Conservation (phyloP, 371 early-diverging fungal genomes). For the Saksenaea oblongispora region DNA sequence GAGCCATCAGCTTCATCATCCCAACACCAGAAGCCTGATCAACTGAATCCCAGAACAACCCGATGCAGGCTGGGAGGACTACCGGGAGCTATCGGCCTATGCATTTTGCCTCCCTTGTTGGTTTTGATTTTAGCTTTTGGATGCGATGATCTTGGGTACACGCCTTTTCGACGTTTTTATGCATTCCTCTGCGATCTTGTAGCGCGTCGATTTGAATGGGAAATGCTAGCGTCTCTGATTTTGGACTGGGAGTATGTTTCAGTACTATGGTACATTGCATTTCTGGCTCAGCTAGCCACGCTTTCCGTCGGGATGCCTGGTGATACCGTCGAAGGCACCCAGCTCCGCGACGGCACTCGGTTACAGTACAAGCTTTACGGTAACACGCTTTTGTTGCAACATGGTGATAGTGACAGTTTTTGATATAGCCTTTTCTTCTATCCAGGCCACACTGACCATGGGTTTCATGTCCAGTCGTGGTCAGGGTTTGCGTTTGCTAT, state of each 20-base stretch:
- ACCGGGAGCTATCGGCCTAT: conserved; percentile 67
- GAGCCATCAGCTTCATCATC: neutral
- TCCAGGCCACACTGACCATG: conserved; percentile 66
- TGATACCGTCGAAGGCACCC: conserved; percentile 65
- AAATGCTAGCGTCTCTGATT: conserved; percentile 24
- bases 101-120: conserved; percentile 59
- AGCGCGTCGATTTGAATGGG: conserved; percentile 26
- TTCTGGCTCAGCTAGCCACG: conserved; percentile 69
- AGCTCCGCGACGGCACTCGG: conserved; percentile 66
- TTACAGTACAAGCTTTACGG: conserved; percentile 81
- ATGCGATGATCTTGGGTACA: conserved; percentile 56
- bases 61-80: conserved; percentile 75
- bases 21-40: conserved; percentile 2
- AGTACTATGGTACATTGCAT: conserved; percentile 58
- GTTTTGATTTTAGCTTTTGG: conserved; percentile 72
- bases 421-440: conserved; percentile 35
- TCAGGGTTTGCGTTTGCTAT: conserved; percentile 38
- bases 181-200: conserved; percentile 15
- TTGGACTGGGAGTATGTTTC: conserved; percentile 46
- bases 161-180: conserved; percentile 29
- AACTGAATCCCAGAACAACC: conserved; percentile 55
- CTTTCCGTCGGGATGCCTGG: conserved; percentile 74
- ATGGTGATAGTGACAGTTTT: too few species aligned
- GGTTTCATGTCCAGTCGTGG: conserved; percentile 35
- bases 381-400: too few species aligned